Base-by-base conservation (phyloP, 1,139 yeast species). In the Wickerhamomyces sp. region DNA sequence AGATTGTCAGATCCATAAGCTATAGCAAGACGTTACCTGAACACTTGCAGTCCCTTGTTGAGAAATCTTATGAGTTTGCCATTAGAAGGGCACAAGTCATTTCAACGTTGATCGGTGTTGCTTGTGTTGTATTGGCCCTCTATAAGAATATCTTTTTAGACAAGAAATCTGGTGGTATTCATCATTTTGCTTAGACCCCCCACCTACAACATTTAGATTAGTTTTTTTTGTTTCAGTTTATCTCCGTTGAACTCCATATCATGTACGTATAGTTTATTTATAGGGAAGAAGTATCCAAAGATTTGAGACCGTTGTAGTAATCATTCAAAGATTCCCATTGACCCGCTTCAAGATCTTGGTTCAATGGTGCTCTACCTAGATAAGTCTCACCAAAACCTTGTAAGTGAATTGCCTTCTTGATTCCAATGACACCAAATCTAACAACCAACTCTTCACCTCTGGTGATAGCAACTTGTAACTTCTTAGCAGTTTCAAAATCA, bases 371-470 rank as follows among this genome's bases (percentile, higher is more conserved):
- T 39, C 67, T 53, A 10, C 66, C 59, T 6, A 54, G 28, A 33
- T 52, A 44, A 16, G 51, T 57, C 32, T 61, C 65, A 26, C 72
- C 72, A 38, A 64, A 56, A 1, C 71, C 70, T 37, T 62, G 59
- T 32, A 55, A 52, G 28, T 52, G 49, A 38, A 69, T 59, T 21
- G 62, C 56, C 52, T 63, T 57, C 47, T 70, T 70, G 40, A 68
- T 61, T 15, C 75, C 75, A 34, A 68, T 59, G 23, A 70, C 66
- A 36, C 72, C 70, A 37, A 59, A 55, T 30, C 59, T 64, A 23
- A 54, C 61, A 23, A 68, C 60, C 51, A 68, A 55, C 42, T 59
- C 64, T 40, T 68, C 51, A 23, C 43, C 72, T 39, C 61, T 58
- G n/a, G 72, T 56, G 8, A 64, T 66, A 33, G 55, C 45, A 35